Percentiles rank a stretch among this genome's conserved stretches.
Conservation (phyloP, 2,329 filamentous ascomycete species). For the Tympanopsis confertula region DNA sequence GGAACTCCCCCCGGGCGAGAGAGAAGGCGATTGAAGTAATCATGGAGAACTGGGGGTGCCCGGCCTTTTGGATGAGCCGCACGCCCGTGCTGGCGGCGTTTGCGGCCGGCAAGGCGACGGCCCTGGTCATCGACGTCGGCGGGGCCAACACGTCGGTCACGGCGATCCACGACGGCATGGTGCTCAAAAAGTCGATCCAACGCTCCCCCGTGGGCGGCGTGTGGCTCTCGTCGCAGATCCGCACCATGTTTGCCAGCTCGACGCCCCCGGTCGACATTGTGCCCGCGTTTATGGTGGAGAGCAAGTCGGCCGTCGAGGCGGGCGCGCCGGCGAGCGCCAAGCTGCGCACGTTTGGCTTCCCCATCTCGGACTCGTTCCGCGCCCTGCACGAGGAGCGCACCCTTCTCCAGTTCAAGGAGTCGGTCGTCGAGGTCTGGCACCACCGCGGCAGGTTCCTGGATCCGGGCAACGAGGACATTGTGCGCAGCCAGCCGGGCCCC, state of each 20-base stretch:
- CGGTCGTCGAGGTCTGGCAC: slow-evolving; percentile 85
- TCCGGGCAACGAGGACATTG: slow-evolving; percentile 65
- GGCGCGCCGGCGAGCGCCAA: slow-evolving; percentile 67
- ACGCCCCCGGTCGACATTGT: slow-evolving; percentile 62
- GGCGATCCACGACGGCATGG: slow-evolving; percentile 86
- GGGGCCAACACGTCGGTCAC: slow-evolving; percentile 81
- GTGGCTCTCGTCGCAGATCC: slow-evolving; percentile 82
- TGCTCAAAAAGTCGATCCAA: slow-evolving; percentile 80
- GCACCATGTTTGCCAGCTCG: slow-evolving; percentile 62
- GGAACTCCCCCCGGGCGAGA: slow-evolving; percentile 77
- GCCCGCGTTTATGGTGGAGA: slow-evolving; percentile 78
- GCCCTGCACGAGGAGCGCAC: slow-evolving; percentile 83
- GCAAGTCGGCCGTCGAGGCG: slow-evolving; percentile 81
- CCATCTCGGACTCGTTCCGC: slow-evolving; percentile 61
- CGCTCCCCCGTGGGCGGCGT: slow-evolving; percentile 77
- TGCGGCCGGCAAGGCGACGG: slow-evolving; percentile 83
- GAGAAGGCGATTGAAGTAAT: slow-evolving; percentile 93
- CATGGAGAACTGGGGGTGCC: slow-evolving; percentile 93
- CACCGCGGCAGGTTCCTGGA: slow-evolving; percentile 58
- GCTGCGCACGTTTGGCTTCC: slow-evolving; percentile 56
- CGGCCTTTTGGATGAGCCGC: slow-evolving; percentile 85
- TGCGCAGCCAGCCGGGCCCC: slow-evolving; percentile 62
- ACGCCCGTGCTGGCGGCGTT: slow-evolving; percentile 85
- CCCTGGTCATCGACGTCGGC: slow-evolving; percentile 83
- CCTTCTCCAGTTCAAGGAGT: slow-evolving; percentile 94